Percentiles rank a stretch among this genome's conserved stretches.
Conservation (phyloP, 495 filamentous ascomycete species). For the Viridothelium virens region DNA sequence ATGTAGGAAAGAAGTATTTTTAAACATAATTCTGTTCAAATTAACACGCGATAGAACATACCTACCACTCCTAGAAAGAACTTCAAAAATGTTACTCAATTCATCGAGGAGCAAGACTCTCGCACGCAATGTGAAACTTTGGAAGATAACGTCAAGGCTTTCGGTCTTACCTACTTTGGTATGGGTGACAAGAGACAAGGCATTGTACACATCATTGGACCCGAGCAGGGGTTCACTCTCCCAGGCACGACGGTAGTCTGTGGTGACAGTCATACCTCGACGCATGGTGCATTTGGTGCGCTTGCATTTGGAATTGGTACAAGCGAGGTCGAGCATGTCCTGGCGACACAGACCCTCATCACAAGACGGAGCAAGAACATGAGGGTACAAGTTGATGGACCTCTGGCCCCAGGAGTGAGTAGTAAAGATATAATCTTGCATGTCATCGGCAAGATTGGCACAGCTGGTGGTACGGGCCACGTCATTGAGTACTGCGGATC, state of each 20-base stretch:
- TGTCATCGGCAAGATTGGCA: conserved; percentile 89
- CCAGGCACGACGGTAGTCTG: conserved; percentile 96
- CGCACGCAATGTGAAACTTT: conserved; percentile 88
- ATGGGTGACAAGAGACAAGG: conserved; percentile 94
- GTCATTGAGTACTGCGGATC: conserved; percentile 97
- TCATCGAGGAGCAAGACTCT: conserved; percentile 91
- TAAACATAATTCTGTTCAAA: background rate
- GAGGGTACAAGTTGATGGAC: conserved; percentile 88
- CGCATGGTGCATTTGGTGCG: conserved; percentile 92
- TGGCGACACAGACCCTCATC: conserved; percentile 91
- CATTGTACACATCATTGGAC: conserved; percentile 98
- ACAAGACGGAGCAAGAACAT: conserved; percentile 97
- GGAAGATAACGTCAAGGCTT: conserved; percentile 94
- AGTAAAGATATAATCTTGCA: conserved; percentile 95
- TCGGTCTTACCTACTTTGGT: conserved; percentile 94
- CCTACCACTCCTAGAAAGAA: conserved; percentile 82
- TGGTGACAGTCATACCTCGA: conserved; percentile 95
- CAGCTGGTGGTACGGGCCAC: conserved; percentile 85
- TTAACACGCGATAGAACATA: conserved; percentile 59
- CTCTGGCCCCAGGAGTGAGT: conserved; percentile 83
- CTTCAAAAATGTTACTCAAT: conserved; percentile 74
- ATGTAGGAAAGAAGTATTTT: conserved; percentile 50
- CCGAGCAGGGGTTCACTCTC: conserved; percentile 97
- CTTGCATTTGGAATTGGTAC: conserved; percentile 97
- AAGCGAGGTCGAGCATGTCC: conserved; percentile 95